Conservation (phyloP, 805 yeast genomes). For the Nakazawaea pomicola region DNA sequence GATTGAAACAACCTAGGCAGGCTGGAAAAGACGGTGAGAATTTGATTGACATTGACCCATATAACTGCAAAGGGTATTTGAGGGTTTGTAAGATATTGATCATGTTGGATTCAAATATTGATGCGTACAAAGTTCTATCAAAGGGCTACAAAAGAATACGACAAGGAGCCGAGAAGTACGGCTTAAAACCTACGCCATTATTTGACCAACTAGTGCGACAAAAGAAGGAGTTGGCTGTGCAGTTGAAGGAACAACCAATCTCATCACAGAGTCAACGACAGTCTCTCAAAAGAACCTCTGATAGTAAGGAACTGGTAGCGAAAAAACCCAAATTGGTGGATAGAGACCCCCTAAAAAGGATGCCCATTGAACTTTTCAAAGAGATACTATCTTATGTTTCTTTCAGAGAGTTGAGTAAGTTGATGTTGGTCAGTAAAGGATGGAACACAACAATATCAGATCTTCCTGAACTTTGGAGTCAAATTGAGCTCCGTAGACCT, state of each 20-base stretch:
- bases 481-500: background rate
- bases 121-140: slow-evolving; percentile 32
- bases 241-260: background rate
- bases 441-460: slow-evolving; percentile 2
- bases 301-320: background rate
- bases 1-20: slow-evolving; percentile 24
- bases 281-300: background rate
- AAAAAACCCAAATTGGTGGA: background rate
- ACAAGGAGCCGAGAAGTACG: slow-evolving; percentile 23
- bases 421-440: background rate
- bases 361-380: slow-evolving; percentile 23
- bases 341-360: slow-evolving; percentile 18
- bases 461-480: slow-evolving; percentile 7
- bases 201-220: slow-evolving; percentile 21
- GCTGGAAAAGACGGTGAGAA: slow-evolving; percentile 35
- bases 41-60: slow-evolving; percentile 34
- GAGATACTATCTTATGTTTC: slow-evolving; percentile 14
- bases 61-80: slow-evolving; percentile 45
- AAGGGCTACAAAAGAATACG: slow-evolving; percentile 34
- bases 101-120: slow-evolving; percentile 21
- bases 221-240: slow-evolving; percentile 5
- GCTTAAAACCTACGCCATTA: slow-evolving; percentile 29
- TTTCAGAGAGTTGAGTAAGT: background rate
- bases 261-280: too few species aligned
- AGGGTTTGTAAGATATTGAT: slow-evolving; percentile 34